Evolutionary conservation across 805 yeast genomes (phyloP).

Genomic region (Candida nonsorbophila): DNA sequence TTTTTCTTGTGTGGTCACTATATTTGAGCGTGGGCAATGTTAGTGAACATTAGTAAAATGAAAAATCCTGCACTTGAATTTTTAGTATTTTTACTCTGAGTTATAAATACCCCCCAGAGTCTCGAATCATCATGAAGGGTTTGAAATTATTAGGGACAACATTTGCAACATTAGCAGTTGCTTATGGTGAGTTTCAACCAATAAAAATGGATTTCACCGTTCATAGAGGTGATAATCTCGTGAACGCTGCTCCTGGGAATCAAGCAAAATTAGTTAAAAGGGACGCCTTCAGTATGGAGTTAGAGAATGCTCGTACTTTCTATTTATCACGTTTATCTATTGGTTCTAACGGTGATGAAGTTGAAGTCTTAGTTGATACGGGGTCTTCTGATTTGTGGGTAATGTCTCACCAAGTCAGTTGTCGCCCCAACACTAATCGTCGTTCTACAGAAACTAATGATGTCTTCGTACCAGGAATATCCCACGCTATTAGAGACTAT

Average conservation of each 20-base stretch:
- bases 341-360: constrained; percentile 24
- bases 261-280: constrained; percentile 7
- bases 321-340: constrained; percentile 21
- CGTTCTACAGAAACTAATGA: constrained; percentile 1
- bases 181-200: too few species aligned
- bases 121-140: too few species aligned
- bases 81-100: too few species aligned
- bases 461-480: constrained; percentile 1
- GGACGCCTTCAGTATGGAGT: constrained; percentile 8
- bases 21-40: too few species aligned
- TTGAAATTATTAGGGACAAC: too few species aligned
- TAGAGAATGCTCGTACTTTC: constrained; percentile 21
- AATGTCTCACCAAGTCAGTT: constrained; percentile 24
- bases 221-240: constrained; percentile 7
- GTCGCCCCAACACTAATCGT: constrained; percentile 8
- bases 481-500: not conserved
- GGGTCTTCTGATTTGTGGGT: constrained; percentile 42
- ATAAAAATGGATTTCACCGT: constrained; percentile 8
- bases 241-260: constrained; percentile 6
- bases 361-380: constrained; percentile 32
- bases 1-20: too few species aligned
- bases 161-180: too few species aligned
- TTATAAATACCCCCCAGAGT: too few species aligned
- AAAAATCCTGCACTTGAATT: too few species aligned
- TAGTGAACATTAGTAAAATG: too few species aligned